Percentiles rank a stretch among this genome's conserved stretches.
Conservation (phyloP, 2,329 filamentous ascomycete species). For the Dryadomyces quercivorus region DNA sequence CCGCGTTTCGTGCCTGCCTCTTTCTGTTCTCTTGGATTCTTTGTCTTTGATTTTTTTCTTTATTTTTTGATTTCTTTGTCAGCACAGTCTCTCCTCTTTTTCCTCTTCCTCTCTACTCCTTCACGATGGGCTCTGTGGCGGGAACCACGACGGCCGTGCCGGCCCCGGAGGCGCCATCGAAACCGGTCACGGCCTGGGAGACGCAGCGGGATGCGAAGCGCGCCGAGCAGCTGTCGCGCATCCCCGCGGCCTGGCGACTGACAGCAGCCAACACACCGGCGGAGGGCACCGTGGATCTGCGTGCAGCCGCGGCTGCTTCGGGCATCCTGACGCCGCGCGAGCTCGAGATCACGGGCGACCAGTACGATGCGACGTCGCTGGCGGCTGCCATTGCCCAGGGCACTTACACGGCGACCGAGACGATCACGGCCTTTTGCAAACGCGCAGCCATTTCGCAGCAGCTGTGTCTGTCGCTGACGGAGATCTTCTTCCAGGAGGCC, state of each 20-base stretch:
- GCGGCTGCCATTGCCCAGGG: slow-evolving; percentile 3
- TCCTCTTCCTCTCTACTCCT: not conserved
- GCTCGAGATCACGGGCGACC: slow-evolving; percentile 8
- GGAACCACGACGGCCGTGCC: not conserved
- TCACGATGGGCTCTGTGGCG: slow-evolving; percentile 2
- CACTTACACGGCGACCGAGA: slow-evolving; percentile 6
- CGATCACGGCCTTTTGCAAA: slow-evolving; percentile 9
- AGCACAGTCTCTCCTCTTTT: not conserved
- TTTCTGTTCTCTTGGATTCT: not conserved
- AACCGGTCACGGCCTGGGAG: slow-evolving; percentile 4
- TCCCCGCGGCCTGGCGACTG: slow-evolving; percentile 9
- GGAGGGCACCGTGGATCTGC: slow-evolving; percentile 6
- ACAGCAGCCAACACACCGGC: slow-evolving; percentile 3
- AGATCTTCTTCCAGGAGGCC: slow-evolving; percentile 24
- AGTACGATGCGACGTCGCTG: slow-evolving; percentile 6
- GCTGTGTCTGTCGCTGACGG: slow-evolving; percentile 22
- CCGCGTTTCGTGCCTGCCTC: not conserved
- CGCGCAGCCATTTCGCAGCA: slow-evolving; percentile 8
- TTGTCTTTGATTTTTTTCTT: too few relatives aligned
- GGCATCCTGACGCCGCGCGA: slow-evolving; percentile 8
- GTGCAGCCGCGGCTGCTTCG: slow-evolving; percentile 2
- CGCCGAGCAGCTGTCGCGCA: slow-evolving; percentile 10
- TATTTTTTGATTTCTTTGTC: too few relatives aligned
- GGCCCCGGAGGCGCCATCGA: not conserved
- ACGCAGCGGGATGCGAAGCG: slow-evolving; percentile 2